phyloP scores from a whole-genome alignment of 139 green algal species.

The Closterium sp. region DNA sequence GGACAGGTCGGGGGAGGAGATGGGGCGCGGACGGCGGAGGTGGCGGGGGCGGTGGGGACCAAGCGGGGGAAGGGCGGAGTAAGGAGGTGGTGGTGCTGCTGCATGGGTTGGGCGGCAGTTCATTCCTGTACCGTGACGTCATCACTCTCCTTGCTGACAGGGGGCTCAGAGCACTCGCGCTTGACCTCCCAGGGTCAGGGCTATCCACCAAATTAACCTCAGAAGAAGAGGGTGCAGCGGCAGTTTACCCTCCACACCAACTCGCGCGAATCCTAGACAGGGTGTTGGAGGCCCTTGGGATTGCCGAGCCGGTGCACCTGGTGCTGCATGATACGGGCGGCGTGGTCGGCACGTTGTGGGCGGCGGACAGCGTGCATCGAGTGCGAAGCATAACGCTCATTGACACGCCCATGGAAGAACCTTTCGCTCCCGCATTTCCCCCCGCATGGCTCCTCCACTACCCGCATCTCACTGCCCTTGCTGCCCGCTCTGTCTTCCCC shows the following conservation, averaged over 20 bases:
- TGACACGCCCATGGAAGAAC: background rate
- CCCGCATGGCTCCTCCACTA: background rate
- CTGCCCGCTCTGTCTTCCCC: background rate
- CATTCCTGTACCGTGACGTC: background rate
- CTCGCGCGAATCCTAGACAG: background rate
- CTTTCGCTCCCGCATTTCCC: background rate
- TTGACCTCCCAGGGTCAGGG: background rate
- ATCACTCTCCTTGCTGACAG: background rate
- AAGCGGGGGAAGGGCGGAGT: background rate
- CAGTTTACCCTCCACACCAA: background rate
- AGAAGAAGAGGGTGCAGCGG: background rate
- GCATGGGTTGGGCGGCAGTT: constrained; percentile 1
- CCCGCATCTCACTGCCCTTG: background rate
- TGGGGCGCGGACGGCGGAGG: background rate
- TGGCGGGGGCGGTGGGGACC: background rate
- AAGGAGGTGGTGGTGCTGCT: background rate
- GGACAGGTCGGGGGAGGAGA: background rate
- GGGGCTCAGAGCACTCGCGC: background rate
- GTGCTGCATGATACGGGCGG: constrained; percentile 2
- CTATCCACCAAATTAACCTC: background rate
- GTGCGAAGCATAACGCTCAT: background rate
- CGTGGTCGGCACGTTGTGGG: background rate
- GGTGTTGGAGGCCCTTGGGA: background rate
- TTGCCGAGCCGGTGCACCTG: background rate
- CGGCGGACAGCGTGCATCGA: background rate